These are phyloP conservation scores for Ceratobasidium papillatum DNA, from an alignment of 1,284 basidiomycete species.

Conservation along the genomic window DNA sequence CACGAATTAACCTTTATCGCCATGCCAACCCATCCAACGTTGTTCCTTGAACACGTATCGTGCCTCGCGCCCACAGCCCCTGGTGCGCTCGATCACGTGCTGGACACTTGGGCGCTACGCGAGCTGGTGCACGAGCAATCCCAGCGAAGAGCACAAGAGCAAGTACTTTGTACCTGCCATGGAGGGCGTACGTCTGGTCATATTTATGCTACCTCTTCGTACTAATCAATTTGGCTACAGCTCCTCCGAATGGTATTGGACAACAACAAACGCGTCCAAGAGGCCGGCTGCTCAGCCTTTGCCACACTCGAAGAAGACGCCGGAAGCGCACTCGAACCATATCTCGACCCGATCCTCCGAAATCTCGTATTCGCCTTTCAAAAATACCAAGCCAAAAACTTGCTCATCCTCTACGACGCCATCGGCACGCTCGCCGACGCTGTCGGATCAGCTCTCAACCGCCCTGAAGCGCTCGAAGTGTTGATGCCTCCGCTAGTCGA, in stretches of 20 bases:
- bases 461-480: slow-evolving; percentile 89
- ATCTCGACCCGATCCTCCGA: slow-evolving; percentile 92
- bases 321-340: slow-evolving; percentile 87
- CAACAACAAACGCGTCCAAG: slow-evolving; percentile 99
- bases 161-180: slow-evolving; percentile 95
- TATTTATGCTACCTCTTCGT: not conserved
- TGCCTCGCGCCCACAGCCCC: slow-evolving; percentile 64
- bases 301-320: slow-evolving; percentile 99
- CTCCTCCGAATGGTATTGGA: slow-evolving; percentile 98
- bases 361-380: slow-evolving; percentile 96
- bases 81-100: slow-evolving; percentile 98
- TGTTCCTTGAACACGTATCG: not conserved
- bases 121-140: slow-evolving; percentile 89
- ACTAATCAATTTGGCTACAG: slow-evolving; percentile 55
- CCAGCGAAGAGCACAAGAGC: slow-evolving; percentile 85
- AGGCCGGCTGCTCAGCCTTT: slow-evolving; percentile 98
- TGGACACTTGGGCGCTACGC: slow-evolving; percentile 99
- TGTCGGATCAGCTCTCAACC: slow-evolving; percentile 87
- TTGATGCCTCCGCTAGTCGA: slow-evolving; percentile 94
- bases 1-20: not conserved
- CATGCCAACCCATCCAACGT: not conserved
- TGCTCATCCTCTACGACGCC: slow-evolving; percentile 98
- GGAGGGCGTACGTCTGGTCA: slow-evolving; percentile 82
- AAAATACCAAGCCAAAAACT: slow-evolving; percentile 99
- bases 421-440: slow-evolving; percentile 98